A percentile compares a stretch with the other conserved stretches of the same genome.
phyloP scores from a whole-genome alignment of 2,329 filamentous ascomycete genomes.

The Blumeria hordei region DNA sequence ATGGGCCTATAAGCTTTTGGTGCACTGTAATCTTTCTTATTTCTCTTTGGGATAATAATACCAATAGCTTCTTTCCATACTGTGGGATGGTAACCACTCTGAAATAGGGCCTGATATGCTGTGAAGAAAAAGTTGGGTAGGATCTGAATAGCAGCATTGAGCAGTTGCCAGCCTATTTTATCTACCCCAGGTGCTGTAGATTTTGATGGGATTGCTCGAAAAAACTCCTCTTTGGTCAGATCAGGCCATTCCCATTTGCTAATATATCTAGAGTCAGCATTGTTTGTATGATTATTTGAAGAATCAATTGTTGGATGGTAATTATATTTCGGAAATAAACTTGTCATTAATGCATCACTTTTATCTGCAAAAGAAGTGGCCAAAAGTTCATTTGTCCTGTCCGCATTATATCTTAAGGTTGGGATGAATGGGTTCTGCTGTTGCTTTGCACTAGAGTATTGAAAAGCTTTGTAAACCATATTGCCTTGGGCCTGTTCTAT shows the following conservation, averaged over 20 bases:
- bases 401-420: too few relatives aligned
- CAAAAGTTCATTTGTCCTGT: too few relatives aligned
- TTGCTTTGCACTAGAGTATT: too few relatives aligned
- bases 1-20: not conserved
- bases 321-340: too few relatives aligned
- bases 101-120: not conserved
- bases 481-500: too few relatives aligned
- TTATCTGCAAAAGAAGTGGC: too few relatives aligned
- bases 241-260: not conserved
- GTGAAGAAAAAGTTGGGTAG: slow-evolving; percentile 1
- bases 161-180: not conserved
- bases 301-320: too few relatives aligned
- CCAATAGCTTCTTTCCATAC: slow-evolving; percentile 1
- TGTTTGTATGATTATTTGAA: too few relatives aligned
- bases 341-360: too few relatives aligned
- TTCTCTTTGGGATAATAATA: not conserved
- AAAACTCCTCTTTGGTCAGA: not conserved
- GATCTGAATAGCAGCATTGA: not conserved
- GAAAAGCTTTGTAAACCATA: too few relatives aligned
- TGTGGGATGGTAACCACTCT: not conserved
- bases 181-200: not conserved
- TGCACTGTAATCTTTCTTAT: not conserved
- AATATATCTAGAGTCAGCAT: too few relatives aligned
- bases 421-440: too few relatives aligned
- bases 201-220: not conserved